phyloP scores from a whole-genome alignment of 2,329 filamentous ascomycete genomes.

The Coniella vitis region DNA sequence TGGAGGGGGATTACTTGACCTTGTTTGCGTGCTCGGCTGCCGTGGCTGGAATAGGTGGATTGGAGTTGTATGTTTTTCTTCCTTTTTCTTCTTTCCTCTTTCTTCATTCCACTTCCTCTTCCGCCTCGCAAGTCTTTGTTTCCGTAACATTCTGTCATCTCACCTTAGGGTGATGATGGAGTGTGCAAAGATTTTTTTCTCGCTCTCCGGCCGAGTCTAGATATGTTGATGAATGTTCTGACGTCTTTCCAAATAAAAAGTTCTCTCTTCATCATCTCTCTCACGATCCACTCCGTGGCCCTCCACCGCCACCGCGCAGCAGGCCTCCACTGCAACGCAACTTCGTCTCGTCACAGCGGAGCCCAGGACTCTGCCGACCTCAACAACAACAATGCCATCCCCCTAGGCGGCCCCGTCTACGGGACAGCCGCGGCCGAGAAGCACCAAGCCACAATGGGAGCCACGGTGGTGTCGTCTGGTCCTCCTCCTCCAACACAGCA shows the following conservation, averaged over 20 bases:
- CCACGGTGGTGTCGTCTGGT: too few relatives aligned
- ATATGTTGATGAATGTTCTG: background rate
- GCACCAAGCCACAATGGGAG: background rate
- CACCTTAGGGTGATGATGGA: too few relatives aligned
- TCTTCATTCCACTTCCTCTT: background rate
- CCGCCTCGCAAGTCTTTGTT: background rate
- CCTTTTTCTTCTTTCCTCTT: background rate
- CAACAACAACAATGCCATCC: conserved; percentile 9
- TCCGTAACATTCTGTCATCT: too few relatives aligned
- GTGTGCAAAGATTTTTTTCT: background rate
- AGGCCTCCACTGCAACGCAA: conserved; percentile 31
- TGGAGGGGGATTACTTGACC: conserved; percentile 10
- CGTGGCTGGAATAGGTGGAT: conserved; percentile 33
- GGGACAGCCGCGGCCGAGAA: conserved; percentile 12
- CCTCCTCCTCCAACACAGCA: too few relatives aligned
- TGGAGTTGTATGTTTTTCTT: conserved; percentile 34
- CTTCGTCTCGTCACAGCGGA: conserved; percentile 16
- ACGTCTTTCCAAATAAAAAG: conserved; percentile 22
- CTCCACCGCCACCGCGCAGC: conserved; percentile 37
- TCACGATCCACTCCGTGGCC: conserved; percentile 34
- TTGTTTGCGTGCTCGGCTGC: conserved; percentile 26
- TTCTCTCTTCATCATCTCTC: conserved; percentile 34
- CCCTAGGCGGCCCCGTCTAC: conserved; percentile 15
- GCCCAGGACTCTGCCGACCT: background rate
- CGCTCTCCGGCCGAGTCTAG: background rate